Evolutionary conservation across 192 early-diverging fungal species (phyloP).

Genomic region (Linnemannia exigua): DNA sequence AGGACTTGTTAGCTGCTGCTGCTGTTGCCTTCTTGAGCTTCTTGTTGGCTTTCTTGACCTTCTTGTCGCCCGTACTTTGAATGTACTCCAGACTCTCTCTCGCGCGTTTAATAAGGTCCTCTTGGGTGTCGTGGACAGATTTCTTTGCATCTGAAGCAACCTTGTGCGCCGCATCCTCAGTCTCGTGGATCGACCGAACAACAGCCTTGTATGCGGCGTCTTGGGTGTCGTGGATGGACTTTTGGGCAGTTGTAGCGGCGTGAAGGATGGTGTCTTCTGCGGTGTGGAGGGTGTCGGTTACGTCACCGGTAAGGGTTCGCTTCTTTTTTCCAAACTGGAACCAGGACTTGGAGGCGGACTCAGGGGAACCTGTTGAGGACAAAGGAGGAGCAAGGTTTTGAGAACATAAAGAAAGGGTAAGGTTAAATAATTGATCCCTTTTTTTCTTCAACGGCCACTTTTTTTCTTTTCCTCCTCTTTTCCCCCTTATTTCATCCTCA

Average conservation of each 20-base stretch:
- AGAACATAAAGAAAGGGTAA: too few relatives aligned
- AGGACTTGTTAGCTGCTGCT: not conserved
- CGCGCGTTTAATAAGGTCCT: not conserved
- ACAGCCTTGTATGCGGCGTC: not conserved
- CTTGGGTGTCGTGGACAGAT: not conserved
- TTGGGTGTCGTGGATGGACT: not conserved
- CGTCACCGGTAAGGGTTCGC: not conserved
- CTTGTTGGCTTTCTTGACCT: too few relatives aligned
- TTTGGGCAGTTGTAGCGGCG: not conserved
- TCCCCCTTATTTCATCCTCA: too few relatives aligned
- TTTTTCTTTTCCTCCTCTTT: too few relatives aligned
- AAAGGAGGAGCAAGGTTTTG: too few relatives aligned
- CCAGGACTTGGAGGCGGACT: not conserved
- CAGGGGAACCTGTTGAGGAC: not conserved
- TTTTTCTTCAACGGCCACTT: too few relatives aligned
- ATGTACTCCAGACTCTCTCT: not conserved
- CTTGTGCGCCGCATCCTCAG: too few relatives aligned
- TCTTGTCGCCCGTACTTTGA: too few relatives aligned
- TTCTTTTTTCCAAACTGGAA: not conserved
- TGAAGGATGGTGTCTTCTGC: not conserved
- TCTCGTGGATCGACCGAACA: too few relatives aligned
- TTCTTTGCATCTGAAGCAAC: not conserved
- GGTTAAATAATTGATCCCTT: not conserved
- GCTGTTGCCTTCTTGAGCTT: too few relatives aligned
- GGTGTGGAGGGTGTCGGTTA: not conserved